Conservation (phyloP, 2,329 filamentous ascomycete species). For the Diaporthe longicolla region DNA sequence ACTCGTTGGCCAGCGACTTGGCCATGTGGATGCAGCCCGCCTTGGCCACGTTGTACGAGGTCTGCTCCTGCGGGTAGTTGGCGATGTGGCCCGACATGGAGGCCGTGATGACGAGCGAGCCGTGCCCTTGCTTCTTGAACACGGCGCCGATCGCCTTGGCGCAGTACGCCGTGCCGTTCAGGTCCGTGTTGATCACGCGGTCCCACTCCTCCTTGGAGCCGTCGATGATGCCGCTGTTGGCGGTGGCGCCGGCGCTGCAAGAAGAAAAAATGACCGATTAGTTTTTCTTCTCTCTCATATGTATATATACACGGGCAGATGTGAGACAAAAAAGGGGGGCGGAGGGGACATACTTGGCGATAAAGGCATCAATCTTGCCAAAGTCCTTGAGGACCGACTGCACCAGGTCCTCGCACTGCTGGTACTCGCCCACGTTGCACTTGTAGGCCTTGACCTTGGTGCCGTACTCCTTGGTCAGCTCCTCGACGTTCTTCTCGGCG, state of each 20-base stretch:
- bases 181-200: slow-evolving; percentile 82
- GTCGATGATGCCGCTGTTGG: slow-evolving; percentile 77
- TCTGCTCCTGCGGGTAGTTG: slow-evolving; percentile 82
- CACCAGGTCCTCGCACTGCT: slow-evolving; percentile 67
- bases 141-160: slow-evolving; percentile 71
- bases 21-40: slow-evolving; percentile 72
- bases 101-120: slow-evolving; percentile 83
- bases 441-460: slow-evolving; percentile 75
- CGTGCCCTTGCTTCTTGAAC: slow-evolving; percentile 53
- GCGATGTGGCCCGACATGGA: slow-evolving; percentile 85
- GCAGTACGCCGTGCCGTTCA: slow-evolving; percentile 87
- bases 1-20: slow-evolving; percentile 70
- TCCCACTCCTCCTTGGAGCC: slow-evolving; percentile 88
- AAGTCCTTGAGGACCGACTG: slow-evolving; percentile 79
- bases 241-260: slow-evolving; percentile 71
- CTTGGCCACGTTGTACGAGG: slow-evolving; percentile 81
- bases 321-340: not conserved
- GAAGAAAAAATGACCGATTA: no score
- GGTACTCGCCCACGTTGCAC: slow-evolving; percentile 68
- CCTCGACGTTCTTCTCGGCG: slow-evolving; percentile 74
- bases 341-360: slow-evolving; percentile 75
- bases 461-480: slow-evolving; percentile 74
- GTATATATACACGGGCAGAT: not conserved
- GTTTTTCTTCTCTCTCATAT: not conserved
- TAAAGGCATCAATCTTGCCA: slow-evolving; percentile 79